Conservation (phyloP, 352 stramenopile genomes). For the Globisporangium cederbergense region DNA sequence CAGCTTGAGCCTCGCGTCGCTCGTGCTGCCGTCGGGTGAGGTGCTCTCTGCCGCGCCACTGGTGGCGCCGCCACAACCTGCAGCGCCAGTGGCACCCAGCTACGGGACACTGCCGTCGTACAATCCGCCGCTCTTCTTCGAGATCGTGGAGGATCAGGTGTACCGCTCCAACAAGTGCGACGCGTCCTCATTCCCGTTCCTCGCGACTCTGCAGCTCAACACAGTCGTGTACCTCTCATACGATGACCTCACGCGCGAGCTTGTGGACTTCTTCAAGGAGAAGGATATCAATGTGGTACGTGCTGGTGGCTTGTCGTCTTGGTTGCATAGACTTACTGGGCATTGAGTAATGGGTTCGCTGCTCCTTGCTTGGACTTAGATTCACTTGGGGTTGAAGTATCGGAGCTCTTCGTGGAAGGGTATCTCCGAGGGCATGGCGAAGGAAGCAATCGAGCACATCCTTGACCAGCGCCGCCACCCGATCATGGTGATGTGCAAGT, state of each 20-base stretch:
- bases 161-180: slow-evolving; percentile 88
- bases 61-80: neutral
- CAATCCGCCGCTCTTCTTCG: slow-evolving; percentile 85
- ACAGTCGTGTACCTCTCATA: slow-evolving; percentile 86
- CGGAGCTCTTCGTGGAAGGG: slow-evolving; percentile 65
- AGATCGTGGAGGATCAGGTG: slow-evolving; percentile 84
- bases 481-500: slow-evolving; percentile 89
- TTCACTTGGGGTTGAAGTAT: slow-evolving; percentile 83
- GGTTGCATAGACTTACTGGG: neutral
- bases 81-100: slow-evolving; percentile 22
- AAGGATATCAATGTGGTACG: slow-evolving; percentile 73
- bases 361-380: slow-evolving; percentile 25
- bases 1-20: slow-evolving; percentile 4
- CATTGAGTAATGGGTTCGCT: neutral
- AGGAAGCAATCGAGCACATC: slow-evolving; percentile 83
- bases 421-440: slow-evolving; percentile 82
- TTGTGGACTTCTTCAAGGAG: slow-evolving; percentile 80
- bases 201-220: slow-evolving; percentile 75
- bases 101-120: slow-evolving; percentile 66
- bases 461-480: slow-evolving; percentile 74
- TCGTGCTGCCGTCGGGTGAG: slow-evolving; percentile 6
- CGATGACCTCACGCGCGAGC: slow-evolving; percentile 73
- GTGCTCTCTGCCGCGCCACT: slow-evolving; percentile 8
- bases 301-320: neutral
- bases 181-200: slow-evolving; percentile 78